Evolutionary conservation across 2,329 filamentous ascomycete genomes (phyloP), one percentile per base, ranked within the genome.

Genomic region (Colletotrichum costaricense): DNA sequence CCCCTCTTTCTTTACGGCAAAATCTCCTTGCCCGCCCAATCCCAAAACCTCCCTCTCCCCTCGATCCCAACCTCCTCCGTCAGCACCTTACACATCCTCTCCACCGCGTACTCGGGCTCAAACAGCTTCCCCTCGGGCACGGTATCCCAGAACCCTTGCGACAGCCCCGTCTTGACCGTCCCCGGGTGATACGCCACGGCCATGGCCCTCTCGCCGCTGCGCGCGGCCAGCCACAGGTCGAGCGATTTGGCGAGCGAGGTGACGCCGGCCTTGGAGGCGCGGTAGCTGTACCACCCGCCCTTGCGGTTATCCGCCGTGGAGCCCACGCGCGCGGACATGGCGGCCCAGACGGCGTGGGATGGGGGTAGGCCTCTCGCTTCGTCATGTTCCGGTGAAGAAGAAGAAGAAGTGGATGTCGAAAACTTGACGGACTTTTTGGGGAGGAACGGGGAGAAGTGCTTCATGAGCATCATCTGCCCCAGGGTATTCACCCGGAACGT

Each of bases 221-320:
- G 86, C 4, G 87, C 84, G 46, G 82, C 82, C 38, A 97, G 82
- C 78, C 91, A 89, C 33, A 93, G 86, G 80, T 97, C 94, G 74
- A 95, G 91, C 7, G 89, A 93, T 82, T 92, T 93, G 8, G 90
- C 90, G 14, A 95, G 71, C 78, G 92, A 92, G 75, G 92, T 94
- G 4, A 96, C 90, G 2, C 88, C 93, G 0, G 93, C 90, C 82
- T 97, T 97, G 66, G 90, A 92, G 8, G 92, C 90, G 16, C 94
- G 91, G 81, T 97, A 97, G 69, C 88, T 91, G 81, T 95, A 97
- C 94, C 94, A 97, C 0, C 94, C 94, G 2, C 94, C 94, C 0
- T 92, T 85, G 2, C 83, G 79, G 78, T 97, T 96, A 77, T 96
- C 93, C 0, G 88, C 84, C 26, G 93, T 93, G 38, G 89, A 93